Base-by-base conservation (phyloP, 1,139 yeast species). In the Candida glucosophila region DNA sequence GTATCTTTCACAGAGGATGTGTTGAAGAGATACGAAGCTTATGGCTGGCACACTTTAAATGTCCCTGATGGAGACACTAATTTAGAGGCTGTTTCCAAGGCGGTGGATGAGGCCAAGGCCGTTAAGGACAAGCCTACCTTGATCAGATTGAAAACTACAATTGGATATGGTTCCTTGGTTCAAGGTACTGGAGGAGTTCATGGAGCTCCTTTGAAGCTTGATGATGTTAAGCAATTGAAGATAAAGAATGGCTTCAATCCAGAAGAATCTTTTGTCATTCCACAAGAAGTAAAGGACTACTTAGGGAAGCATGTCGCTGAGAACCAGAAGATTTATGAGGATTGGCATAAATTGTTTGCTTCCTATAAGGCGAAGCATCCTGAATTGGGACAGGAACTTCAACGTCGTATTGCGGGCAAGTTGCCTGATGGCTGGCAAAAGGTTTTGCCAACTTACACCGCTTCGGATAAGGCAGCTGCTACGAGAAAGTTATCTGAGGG, bases 1-100 rank as follows among this genome's bases (percentile, higher is more conserved):
- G 76, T 77, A 39, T 86, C 98, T 38, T 90, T 92, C 76, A 85
- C 95, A 38, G 98, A 92, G 68, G 83, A 92, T 51, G 98, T 92
- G 26, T 50, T 70, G 39, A 70, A 67, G 54, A 78, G 98, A 65
- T 81, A 82, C 59, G 78, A 76, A 65, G 72, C 96, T 33, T 90
- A 90, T 60, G 97, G 95, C 45, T 92, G 98, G 98, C 83, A 90
- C 65, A 71, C 80, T 27, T 41, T 81, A 40, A 67, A 72, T 57
- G 88, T 92, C 44, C 61, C 67, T 43, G 69, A 86, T 49, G 98
- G 94, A 57, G 77, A 90, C 72, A 63, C 67, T 38, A 93, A 90
- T 59, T 55, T 81, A 35, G 74, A 60, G 18, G 83, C 77, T 35
- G 74, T 92, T 44, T 58, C 76, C 35, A 59, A 66, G 29, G 97